A percentile compares a stretch with the other conserved stretches of the same genome.
Conservation (phyloP, 2,329 filamentous ascomycete genomes). For the Alternaria gansuensis region DNA sequence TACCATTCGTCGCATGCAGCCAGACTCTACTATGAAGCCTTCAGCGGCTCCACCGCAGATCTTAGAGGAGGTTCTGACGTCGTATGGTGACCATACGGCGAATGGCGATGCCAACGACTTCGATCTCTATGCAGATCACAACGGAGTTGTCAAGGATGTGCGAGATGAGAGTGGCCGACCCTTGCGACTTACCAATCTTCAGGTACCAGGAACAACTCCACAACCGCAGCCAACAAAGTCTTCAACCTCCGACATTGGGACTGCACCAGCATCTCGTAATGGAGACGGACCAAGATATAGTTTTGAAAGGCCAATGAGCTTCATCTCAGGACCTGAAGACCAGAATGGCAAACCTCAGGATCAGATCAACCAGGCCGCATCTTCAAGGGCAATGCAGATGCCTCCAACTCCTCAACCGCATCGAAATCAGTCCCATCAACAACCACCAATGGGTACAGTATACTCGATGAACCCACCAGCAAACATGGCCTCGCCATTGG, state of each 20-base stretch:
- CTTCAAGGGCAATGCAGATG: constrained; percentile 15
- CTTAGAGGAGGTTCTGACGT: constrained; percentile 33
- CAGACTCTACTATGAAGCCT: constrained; percentile 33
- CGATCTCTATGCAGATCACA: constrained; percentile 51
- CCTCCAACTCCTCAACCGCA: constrained; percentile 18
- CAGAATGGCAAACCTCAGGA: constrained; percentile 49
- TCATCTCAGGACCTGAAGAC: constrained; percentile 47
- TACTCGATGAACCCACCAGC: constrained; percentile 23
- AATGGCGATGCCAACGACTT: constrained; percentile 39
- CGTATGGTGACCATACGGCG: constrained; percentile 27
- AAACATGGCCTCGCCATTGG: constrained; percentile 16
- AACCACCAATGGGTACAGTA: constrained; percentile 13
- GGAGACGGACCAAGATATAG: constrained; percentile 40
- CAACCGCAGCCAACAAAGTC: constrained; percentile 16
- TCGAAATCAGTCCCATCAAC: constrained; percentile 19
- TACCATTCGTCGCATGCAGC: constrained; percentile 39
- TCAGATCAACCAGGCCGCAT: constrained; percentile 43
- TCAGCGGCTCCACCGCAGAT: constrained; percentile 35
- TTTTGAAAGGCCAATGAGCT: constrained; percentile 51
- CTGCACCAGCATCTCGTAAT: constrained; percentile 26
- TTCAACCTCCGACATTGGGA: constrained; percentile 12
- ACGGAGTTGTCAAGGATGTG: constrained; percentile 50
- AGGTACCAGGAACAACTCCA: constrained; percentile 13
- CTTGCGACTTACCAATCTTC: constrained; percentile 33
- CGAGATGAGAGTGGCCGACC: constrained; percentile 43